A percentile compares a stretch with the other conserved stretches of the same genome.
Conservation (phyloP, 768 basidiomycete genomes). For the Hygrocybe coccinea region DNA sequence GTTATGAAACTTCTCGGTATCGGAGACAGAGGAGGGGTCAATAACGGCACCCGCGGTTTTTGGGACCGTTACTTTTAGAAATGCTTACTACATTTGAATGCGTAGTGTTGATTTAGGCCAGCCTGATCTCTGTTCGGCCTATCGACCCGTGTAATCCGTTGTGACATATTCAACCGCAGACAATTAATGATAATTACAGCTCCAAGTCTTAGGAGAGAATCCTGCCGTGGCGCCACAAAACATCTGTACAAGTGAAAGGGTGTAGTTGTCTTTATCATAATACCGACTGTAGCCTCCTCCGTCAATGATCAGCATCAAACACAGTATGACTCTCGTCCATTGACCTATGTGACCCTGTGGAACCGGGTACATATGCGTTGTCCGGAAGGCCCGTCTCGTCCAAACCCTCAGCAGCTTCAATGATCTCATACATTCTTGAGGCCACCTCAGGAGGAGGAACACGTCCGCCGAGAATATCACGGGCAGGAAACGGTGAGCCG, state of each 20-base stretch:
- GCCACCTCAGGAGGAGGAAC: slow-evolving; percentile 98
- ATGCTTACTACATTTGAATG: slow-evolving; percentile 4
- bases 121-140: background rate
- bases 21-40: slow-evolving; percentile 48
- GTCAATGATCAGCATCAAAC: slow-evolving; percentile 68
- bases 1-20: slow-evolving; percentile 71
- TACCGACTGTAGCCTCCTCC: background rate
- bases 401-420: slow-evolving; percentile 91
- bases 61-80: slow-evolving; percentile 72
- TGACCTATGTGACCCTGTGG: slow-evolving; percentile 54
- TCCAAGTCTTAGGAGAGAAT: too few species aligned
- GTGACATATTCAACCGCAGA: too few species aligned
- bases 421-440: slow-evolving; percentile 87
- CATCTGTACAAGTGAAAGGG: background rate
- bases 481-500: slow-evolving; percentile 82
- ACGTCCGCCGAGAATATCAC: slow-evolving; percentile 86
- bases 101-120: too few species aligned
- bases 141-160: too few species aligned
- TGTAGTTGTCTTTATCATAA: too few species aligned
- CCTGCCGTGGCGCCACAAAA: background rate
- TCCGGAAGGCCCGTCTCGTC: slow-evolving; percentile 82
- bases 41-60: slow-evolving; percentile 76
- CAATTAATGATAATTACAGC: background rate
- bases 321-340: slow-evolving; percentile 51
- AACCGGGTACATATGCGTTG: slow-evolving; percentile 70